Evolutionary conservation across 192 early-diverging fungal species (phyloP), one percentile per base, ranked within the genome.

Genomic region (Linnemannia exigua): DNA sequence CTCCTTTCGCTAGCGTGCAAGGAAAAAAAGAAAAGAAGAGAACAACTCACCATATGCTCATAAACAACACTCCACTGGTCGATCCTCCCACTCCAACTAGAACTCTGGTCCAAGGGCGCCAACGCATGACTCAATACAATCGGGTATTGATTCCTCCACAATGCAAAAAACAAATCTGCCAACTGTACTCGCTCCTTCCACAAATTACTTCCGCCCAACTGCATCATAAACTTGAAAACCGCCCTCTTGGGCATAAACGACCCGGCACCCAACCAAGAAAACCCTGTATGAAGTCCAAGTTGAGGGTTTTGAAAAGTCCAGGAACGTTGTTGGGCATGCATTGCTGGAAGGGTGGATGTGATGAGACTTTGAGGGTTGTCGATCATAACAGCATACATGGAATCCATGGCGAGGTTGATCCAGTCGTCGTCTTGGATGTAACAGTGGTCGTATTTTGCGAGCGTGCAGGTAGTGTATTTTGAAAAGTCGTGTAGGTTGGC

Each of bases 381-480:
- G 28, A 93, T 68, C 67, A 91, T 90, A 79, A 90, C 83, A 1
- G 89, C 82, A 75, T 93, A 93, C 33, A 90, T 76, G 63, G 87
- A 89, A 72, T 93, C 92, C 85, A 91, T 63, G 38, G 88, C 84
- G 14, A 89, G 68, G 50, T 92, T 91, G 52, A 92, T 77, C 83
- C 90, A 90, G 69, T 90, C 88, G 52, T 91, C 90, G 66, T 93
- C 92, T 74, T 93, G 92, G 76, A 91, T 90, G 76, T 91, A 93
- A 76, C 92, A 93, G 63, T 90, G 84, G 16, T 88, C 87, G 58
- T 90, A 87, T 33, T 87, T 81, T 3, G 92, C 92, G 37, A 91
- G 73, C 5, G 88, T 58, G 58, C 92, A 93, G 50, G 89, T 88
- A 11, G 88, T 93, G 74, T 91, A 91, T 76, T 91, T 89, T 72